Percentiles rank a stretch among this genome's conserved stretches.
phyloP scores from a whole-genome alignment of 2,329 filamentous ascomycete genomes.

The Akanthomyces uredinophilus region DNA sequence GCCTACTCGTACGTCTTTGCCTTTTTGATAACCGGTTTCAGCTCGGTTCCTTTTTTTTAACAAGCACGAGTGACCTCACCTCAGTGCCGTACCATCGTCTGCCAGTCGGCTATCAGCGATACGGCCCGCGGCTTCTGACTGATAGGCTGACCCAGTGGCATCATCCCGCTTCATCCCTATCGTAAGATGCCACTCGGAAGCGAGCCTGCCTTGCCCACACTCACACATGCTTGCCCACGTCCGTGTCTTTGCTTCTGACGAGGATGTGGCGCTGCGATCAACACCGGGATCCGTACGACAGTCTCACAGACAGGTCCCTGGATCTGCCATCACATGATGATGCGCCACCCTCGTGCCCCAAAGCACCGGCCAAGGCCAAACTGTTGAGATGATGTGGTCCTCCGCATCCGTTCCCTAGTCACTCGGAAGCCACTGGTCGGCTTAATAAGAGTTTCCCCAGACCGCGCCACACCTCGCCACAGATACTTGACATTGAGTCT shows the following conservation, averaged over 20 bases:
- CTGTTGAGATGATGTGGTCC: slow-evolving; percentile 5
- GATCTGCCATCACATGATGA: slow-evolving; percentile 11
- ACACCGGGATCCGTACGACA: background rate
- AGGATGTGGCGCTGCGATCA: background rate
- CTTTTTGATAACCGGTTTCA: background rate
- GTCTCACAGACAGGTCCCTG: background rate
- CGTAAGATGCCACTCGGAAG: background rate
- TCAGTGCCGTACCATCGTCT: background rate
- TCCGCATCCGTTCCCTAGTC: background rate
- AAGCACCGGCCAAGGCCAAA: background rate
- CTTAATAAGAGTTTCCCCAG: background rate
- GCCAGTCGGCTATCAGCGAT: background rate
- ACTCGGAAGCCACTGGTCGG: background rate
- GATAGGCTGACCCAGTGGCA: background rate
- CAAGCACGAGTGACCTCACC: background rate
- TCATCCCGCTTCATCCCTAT: background rate
- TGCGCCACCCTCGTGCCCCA: slow-evolving; percentile 15
- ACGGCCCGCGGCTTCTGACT: background rate
- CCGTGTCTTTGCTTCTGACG: background rate
- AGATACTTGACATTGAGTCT: no score
- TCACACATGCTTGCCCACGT: background rate
- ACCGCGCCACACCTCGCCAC: background rate
- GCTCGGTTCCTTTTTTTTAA: background rate
- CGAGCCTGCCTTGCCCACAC: background rate
- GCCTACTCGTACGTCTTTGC: no score